Percentiles rank a stretch among this genome's conserved stretches.
Conservation (phyloP, 2,329 filamentous ascomycete species). For the Plectosphaerella plurivora region DNA sequence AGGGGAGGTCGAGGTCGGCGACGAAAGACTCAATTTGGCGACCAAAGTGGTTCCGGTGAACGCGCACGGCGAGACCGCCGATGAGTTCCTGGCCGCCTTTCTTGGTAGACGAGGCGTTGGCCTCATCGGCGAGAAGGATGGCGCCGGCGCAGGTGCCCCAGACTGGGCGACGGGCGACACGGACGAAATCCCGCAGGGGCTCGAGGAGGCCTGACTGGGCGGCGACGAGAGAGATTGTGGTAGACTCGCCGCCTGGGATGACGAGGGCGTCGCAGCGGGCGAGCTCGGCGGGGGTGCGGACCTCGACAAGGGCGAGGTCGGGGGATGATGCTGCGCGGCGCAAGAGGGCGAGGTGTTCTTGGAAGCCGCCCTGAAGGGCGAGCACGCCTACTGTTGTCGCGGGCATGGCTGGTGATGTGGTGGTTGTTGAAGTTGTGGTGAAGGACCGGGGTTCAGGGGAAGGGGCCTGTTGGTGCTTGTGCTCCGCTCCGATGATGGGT, state of each 20-base stretch:
- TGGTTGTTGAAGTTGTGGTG: background rate
- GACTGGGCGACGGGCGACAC: slow-evolving; percentile 70
- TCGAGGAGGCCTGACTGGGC: slow-evolving; percentile 76
- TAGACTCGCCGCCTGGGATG: slow-evolving; percentile 92
- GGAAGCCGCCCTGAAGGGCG: slow-evolving; percentile 87
- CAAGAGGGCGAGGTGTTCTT: slow-evolving; percentile 79
- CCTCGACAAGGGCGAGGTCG: slow-evolving; percentile 54
- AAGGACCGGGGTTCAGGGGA: background rate
- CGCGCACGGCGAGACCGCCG: slow-evolving; percentile 83
- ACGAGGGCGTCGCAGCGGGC: slow-evolving; percentile 74
- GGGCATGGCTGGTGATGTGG: slow-evolving; percentile 9
- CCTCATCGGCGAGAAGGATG: slow-evolving; percentile 83
- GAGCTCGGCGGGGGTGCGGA: slow-evolving; percentile 72
- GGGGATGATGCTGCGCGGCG: slow-evolving; percentile 52
- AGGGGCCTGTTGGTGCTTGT: background rate
- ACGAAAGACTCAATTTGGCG: slow-evolving; percentile 91
- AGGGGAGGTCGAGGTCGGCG: slow-evolving; percentile 66
- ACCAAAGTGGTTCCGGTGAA: slow-evolving; percentile 93
- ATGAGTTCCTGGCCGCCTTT: slow-evolving; percentile 89
- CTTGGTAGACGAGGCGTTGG: slow-evolving; percentile 69
- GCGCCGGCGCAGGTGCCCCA: slow-evolving; percentile 97
- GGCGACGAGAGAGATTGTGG: slow-evolving; percentile 85
- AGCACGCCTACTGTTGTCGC: slow-evolving; percentile 54
- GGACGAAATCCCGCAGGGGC: slow-evolving; percentile 83
- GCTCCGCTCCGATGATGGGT: background rate